Evolutionary conservation across 352 stramenopile genomes (phyloP), one percentile per base, ranked within the genome.

Genomic region (Pythium angustatum): DNA sequence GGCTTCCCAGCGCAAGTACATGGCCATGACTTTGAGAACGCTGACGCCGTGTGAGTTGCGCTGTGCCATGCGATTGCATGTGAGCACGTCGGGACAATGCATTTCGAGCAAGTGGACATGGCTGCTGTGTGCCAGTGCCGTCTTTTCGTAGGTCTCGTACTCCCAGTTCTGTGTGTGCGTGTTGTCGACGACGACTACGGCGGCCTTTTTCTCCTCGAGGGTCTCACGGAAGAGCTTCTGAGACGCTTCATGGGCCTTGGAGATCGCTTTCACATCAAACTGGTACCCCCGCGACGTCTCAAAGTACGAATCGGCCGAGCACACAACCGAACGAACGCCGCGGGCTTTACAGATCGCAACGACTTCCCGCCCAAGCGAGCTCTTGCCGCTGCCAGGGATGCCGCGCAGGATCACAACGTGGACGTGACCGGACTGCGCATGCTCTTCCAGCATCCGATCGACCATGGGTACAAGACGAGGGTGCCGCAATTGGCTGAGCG

Each of bases 381-480:
- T 91, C 61, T 93, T 93, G 15, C 84, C 84, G 58, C 82, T 91
- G 0, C 84, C 84, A 3, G 84, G 84, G 34, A 93, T 87, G 12
- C 84, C 84, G 49, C 84, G 71, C 38, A 93, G 57, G 36, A 93
- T 82, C 44, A 91, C 69, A 8, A 90, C 81, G 9, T 81, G 58
- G 3, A 71, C 61, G n/a, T 51, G 60, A 19, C 58, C 58, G 0
- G 59, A 50, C 33, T 48, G 45, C 15, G 31, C 21, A 24, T 71
- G 75, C 10, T 72, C 48, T 26, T 47, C 38, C 19, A 92, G 21
- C 59, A 88, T 75, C 6, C 66, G 58, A 17, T 80, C 66, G 2
- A 88, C 72, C 55, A 84, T 28, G 15, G 58, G 31, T 0, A 73
- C 40, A 2, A 89, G 53, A 1, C 58, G 43, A 15, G 79, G 78